Evolutionary conservation across 352 stramenopile species (phyloP).

Genomic region (Phytophthora melonis): DNA sequence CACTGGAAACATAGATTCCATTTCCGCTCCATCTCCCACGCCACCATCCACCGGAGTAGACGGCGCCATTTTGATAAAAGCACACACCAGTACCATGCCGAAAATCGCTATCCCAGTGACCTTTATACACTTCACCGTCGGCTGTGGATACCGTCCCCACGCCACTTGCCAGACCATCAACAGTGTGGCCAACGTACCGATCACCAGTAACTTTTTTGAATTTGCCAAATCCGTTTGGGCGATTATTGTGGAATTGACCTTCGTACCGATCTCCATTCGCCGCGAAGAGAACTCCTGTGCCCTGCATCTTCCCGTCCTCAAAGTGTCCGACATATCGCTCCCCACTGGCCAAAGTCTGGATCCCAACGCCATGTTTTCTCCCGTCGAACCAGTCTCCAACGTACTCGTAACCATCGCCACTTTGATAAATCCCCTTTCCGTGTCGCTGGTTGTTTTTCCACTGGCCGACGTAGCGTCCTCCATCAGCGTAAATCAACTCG

Average conservation of each 20-base stretch:
- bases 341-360: conserved; percentile 78
- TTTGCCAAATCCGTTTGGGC: conserved; percentile 64
- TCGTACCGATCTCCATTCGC: conserved; percentile 89
- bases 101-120: conserved; percentile 70
- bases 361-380: conserved; percentile 82
- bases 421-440: conserved; percentile 75
- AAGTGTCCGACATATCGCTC: conserved; percentile 92
- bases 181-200: conserved; percentile 72
- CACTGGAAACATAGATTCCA: conserved; percentile 73
- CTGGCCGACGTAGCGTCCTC: conserved; percentile 86
- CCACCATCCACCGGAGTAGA: conserved; percentile 83
- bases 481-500: conserved; percentile 85
- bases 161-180: conserved; percentile 72
- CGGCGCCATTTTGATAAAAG: conserved; percentile 78
- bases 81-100: conserved; percentile 74
- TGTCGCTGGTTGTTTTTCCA: conserved; percentile 80
- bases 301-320: conserved; percentile 75
- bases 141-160: conserved; percentile 79
- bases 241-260: conserved; percentile 61
- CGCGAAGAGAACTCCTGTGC: conserved; percentile 64
- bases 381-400: conserved; percentile 80
- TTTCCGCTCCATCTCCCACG: conserved; percentile 59
- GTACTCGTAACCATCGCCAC: conserved; percentile 65
- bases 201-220: conserved; percentile 80
- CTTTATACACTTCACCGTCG: conserved; percentile 93